Evolutionary conservation across 495 filamentous ascomycete genomes (phyloP), one percentile per base, ranked within the genome.

Genomic region (Hyaloscypha bicolor): DNA sequence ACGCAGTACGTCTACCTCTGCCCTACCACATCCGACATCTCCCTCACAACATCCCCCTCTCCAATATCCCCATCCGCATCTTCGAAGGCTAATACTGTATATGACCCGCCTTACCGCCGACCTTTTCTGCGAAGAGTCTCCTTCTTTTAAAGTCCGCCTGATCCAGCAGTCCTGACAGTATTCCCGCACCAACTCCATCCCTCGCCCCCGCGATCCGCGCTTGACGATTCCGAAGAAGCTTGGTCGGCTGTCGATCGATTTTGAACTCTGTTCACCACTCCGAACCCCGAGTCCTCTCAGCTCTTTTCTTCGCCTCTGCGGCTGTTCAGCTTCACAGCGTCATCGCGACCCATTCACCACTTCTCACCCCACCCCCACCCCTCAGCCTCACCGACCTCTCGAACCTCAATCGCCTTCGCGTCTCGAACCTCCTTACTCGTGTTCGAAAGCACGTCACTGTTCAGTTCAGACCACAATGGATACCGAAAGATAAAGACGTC

Each of bases 401-500:
- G 30, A 29, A 9, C 9, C 53, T 55, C 53, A 25, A 22, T 6
- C 9, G 9, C 53, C 9, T 55, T 16, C 53, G 25, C 21, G 9
- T 31, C 30, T 29, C 9, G 22, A 29, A 14, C 25, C 53, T 5
- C 53, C 16, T 9, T 56, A 4, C 9, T 19, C 16, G 11, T 48
- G n/a, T 19, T 19, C 42, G 42, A 48, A 48, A 19, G 9, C 42
- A 48, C 42, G 16, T 48, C 42, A 48, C 35, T 37, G 6, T 25
- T 25, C 35, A 37, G 16, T 3, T 48, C 3, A 35, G 21, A 29
- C 4, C 37, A 48, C 14, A 21, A 61, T 61, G 59, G 35, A 42
- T 25, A 45, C 21, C 59, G 37, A 42, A 48, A 21, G 35, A 61
- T 61, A 61, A 61, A 56, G 21, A 56, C 19, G 51, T 53, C 51